A percentile compares a stretch with the other conserved stretches of the same genome.
Evolutionary conservation across 108 stramenopile species (phyloP).

Genomic region (Fragilariopsis cylindrus): DNA sequence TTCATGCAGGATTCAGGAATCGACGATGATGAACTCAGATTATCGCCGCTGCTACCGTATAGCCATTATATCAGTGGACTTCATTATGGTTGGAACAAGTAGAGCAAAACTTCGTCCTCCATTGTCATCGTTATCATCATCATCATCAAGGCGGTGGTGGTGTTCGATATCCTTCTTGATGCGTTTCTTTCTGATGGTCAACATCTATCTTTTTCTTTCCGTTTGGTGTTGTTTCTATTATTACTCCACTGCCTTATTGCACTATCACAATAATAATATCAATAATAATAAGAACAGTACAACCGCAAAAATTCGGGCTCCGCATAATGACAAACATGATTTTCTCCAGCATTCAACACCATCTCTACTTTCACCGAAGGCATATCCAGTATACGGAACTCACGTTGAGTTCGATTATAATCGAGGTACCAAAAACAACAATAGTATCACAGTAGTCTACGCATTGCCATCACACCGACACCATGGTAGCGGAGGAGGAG

Average conservation of each 20-base stretch:
- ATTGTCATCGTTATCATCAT: background rate
- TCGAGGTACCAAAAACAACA: background rate
- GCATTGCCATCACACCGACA: background rate
- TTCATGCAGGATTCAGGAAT: too few relatives aligned
- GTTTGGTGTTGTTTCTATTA: too few relatives aligned
- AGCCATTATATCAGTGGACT: too few relatives aligned
- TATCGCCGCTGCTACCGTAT: too few relatives aligned
- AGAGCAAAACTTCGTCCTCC: background rate
- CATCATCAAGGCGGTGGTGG: background rate
- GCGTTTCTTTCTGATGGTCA: too few relatives aligned
- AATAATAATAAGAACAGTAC: too few relatives aligned
- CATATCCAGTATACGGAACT: background rate
- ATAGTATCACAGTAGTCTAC: background rate
- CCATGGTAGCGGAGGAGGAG: background rate
- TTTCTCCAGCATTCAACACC: background rate
- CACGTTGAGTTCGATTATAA: conserved; percentile 5
- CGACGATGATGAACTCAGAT: too few relatives aligned
- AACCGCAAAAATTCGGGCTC: too few relatives aligned
- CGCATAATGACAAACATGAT: background rate
- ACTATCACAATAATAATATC: too few relatives aligned
- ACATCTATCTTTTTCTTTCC: too few relatives aligned
- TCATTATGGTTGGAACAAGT: background rate
- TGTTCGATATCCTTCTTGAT: background rate
- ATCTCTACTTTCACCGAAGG: background rate
- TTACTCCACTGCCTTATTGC: too few relatives aligned